Conservation (phyloP, 352 stramenopile genomes). For the Phytophthora colocasiae region DNA sequence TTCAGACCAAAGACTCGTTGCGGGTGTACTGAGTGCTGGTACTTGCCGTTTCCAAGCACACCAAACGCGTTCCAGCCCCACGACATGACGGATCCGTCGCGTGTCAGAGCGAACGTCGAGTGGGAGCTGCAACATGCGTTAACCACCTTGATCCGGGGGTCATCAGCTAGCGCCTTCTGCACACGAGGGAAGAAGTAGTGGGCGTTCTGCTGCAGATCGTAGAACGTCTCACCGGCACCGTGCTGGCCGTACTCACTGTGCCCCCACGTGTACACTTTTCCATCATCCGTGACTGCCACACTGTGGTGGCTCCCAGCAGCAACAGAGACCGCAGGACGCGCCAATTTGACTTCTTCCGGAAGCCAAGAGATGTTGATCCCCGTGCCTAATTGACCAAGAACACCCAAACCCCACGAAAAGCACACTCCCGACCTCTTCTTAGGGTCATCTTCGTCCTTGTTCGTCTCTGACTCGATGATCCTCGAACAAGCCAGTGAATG, state of each 20-base stretch:
- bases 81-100: slow-evolving; percentile 72
- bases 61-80: slow-evolving; percentile 90
- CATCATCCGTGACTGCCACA: slow-evolving; percentile 61
- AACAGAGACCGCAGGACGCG: slow-evolving; percentile 59
- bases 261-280: slow-evolving; percentile 79
- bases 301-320: slow-evolving; percentile 81
- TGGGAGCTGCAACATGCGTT: slow-evolving; percentile 72
- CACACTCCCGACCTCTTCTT: slow-evolving; percentile 50
- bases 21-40: slow-evolving; percentile 74
- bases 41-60: slow-evolving; percentile 78
- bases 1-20: slow-evolving; percentile 67
- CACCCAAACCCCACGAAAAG: slow-evolving; percentile 83
- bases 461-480: slow-evolving; percentile 5
- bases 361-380: slow-evolving; percentile 73
- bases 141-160: slow-evolving; percentile 38
- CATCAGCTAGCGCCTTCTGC: slow-evolving; percentile 57
- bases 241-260: slow-evolving; percentile 89
- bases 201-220: slow-evolving; percentile 76
- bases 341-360: slow-evolving; percentile 61
- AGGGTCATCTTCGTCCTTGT: slow-evolving; percentile 14
- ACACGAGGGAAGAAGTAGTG: slow-evolving; percentile 79
- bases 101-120: slow-evolving; percentile 71
- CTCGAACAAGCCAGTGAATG: slow-evolving; percentile 73
- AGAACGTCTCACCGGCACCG: slow-evolving; percentile 63
- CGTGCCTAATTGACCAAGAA: slow-evolving; percentile 73